Evolutionary conservation across 768 basidiomycete species (phyloP).

Genomic region (Lactarius tabidus): DNA sequence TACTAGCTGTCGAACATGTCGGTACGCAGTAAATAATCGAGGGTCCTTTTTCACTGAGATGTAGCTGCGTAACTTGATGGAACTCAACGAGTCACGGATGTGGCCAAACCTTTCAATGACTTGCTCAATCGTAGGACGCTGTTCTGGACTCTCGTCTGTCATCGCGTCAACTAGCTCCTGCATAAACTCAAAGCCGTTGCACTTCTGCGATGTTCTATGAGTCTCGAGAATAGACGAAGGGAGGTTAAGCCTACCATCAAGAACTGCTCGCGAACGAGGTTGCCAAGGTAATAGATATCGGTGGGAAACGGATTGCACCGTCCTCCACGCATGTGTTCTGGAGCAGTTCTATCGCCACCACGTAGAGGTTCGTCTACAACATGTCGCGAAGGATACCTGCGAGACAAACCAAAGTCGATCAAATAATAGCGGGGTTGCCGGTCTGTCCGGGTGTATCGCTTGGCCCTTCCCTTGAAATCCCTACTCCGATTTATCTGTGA

Average conservation of each 20-base stretch:
- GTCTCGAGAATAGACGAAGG: background rate
- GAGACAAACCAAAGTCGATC: slow-evolving; percentile 33
- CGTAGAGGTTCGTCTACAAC: slow-evolving; percentile 21
- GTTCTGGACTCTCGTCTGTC: slow-evolving; percentile 34
- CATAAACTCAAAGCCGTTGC: slow-evolving; percentile 23
- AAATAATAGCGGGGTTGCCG: slow-evolving; percentile 29
- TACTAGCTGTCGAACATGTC: slow-evolving; percentile 1
- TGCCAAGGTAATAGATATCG: slow-evolving; percentile 30
- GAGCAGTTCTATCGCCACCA: slow-evolving; percentile 30
- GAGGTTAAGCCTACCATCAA: background rate
- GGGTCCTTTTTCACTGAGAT: slow-evolving; percentile 12
- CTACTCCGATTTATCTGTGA: background rate
- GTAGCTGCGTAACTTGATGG: slow-evolving; percentile 9
- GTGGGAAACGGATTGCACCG: slow-evolving; percentile 28
- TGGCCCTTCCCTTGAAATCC: slow-evolving; percentile 14
- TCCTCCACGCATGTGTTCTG: slow-evolving; percentile 24
- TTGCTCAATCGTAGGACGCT: slow-evolving; percentile 32
- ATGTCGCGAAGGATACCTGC: slow-evolving; percentile 16
- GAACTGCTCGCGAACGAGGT: slow-evolving; percentile 25
- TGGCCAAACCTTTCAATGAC: slow-evolving; percentile 7
- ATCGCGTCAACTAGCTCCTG: slow-evolving; percentile 30
- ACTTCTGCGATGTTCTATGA: slow-evolving; percentile 17
- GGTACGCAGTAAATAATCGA: slow-evolving; percentile 1
- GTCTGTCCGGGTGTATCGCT: slow-evolving; percentile 27
- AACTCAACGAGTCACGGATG: slow-evolving; percentile 8